These are phyloP conservation scores for Phycomyces nitens DNA, from an alignment of 192 early-diverging fungal genomes.

Conservation along the genomic window DNA sequence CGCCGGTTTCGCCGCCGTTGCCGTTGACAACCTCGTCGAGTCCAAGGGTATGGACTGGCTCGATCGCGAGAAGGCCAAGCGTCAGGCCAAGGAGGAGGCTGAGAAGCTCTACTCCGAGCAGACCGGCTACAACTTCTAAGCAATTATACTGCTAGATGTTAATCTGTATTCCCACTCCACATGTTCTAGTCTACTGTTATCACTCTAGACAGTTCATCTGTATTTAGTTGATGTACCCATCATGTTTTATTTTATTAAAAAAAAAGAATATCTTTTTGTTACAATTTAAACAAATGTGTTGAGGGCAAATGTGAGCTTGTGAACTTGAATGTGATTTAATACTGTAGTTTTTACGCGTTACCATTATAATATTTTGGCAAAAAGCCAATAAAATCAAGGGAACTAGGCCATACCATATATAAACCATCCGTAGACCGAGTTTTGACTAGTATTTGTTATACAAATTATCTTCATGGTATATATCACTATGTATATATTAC, in stretches of 20 bases:
- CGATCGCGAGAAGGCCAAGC: conserved; percentile 37
- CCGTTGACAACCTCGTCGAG: conserved; percentile 36
- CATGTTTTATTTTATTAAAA: conserved; percentile 3
- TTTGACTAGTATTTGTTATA: no score
- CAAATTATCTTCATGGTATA: no score
- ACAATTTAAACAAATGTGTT: neutral
- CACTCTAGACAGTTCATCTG: neutral
- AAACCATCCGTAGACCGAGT: no score
- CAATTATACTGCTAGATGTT: neutral
- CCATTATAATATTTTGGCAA: no score
- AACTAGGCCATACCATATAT: no score
- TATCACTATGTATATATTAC: no score
- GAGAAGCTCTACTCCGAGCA: conserved; percentile 23
- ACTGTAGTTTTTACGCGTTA: no score
- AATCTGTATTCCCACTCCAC: neutral
- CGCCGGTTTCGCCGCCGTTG: conserved; percentile 44
- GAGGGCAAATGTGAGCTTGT: no score
- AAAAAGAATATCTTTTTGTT: neutral
- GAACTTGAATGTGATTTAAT: no score
- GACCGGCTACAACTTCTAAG: conserved; percentile 5
- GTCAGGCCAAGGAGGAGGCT: conserved; percentile 29
- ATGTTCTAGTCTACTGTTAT: conserved; percentile 1
- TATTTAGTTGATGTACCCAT: conserved; percentile 3
- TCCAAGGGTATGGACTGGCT: conserved; percentile 44
- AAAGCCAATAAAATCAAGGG: no score